Evolutionary conservation across 2,329 filamentous ascomycete genomes (phyloP).

Genomic region (Xylaria sp.): DNA sequence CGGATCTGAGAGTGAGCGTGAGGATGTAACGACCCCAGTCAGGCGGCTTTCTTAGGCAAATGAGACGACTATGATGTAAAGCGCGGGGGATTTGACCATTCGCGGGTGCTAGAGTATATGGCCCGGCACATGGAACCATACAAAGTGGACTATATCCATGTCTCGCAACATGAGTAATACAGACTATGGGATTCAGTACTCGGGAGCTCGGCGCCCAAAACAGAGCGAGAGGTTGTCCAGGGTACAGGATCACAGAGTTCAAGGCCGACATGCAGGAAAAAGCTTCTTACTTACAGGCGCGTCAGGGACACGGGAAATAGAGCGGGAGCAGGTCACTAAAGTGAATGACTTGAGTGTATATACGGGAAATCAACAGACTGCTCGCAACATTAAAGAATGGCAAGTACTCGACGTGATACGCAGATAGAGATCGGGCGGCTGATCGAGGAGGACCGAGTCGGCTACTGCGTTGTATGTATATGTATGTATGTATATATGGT

Average conservation of each 20-base stretch:
- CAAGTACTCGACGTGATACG: conserved; percentile 5
- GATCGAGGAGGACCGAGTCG: neutral
- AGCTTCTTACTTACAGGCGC: conserved; percentile 42
- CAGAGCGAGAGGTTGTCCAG: conserved; percentile 21
- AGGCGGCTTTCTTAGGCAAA: neutral
- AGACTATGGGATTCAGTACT: conserved; percentile 19
- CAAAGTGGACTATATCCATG: conserved; percentile 24
- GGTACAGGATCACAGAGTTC: conserved; percentile 15
- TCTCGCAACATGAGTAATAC: conserved; percentile 30
- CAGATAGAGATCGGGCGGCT: conserved; percentile 20
- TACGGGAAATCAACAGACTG: conserved; percentile 18
- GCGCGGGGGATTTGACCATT: neutral
- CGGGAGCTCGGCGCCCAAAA: conserved; percentile 16
- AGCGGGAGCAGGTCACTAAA: conserved; percentile 33
- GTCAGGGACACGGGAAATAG: conserved; percentile 29
- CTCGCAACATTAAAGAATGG: conserved; percentile 19
- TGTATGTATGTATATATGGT: conserved; percentile 1
- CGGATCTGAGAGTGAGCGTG: conserved; percentile 36
- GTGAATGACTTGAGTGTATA: conserved; percentile 26
- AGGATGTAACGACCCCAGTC: conserved; percentile 21
- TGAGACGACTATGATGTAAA: conserved; percentile 25
- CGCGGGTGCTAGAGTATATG: conserved; percentile 3
- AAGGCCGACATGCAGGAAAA: conserved; percentile 29
- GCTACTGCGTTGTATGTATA: neutral
- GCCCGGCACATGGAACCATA: conserved; percentile 11